Conservation (phyloP, 1,284 basidiomycete genomes). For the Polyporus tsugae region DNA sequence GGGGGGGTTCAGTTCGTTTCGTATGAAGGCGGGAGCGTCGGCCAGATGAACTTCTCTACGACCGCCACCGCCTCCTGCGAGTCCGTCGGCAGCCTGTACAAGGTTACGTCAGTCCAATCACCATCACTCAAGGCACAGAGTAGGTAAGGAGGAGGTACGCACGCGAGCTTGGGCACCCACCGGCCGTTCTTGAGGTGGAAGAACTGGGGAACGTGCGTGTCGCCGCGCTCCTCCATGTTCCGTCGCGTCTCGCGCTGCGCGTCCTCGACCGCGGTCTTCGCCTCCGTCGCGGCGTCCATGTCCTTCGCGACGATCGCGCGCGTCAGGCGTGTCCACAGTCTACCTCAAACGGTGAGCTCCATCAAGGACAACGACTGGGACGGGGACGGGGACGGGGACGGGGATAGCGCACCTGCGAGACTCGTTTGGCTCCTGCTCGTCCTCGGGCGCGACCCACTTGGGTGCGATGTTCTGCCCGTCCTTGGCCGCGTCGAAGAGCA, state of each 20-base stretch:
- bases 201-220: constrained; percentile 77
- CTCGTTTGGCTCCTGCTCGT: constrained; percentile 92
- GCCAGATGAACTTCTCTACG: constrained; percentile 73
- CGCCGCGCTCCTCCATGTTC: constrained; percentile 78
- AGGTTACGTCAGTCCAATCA: background rate
- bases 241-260: constrained; percentile 87
- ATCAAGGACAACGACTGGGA: background rate
- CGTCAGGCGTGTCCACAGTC: constrained; percentile 87
- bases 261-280: constrained; percentile 93
- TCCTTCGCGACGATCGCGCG: constrained; percentile 88
- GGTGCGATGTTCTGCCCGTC: constrained; percentile 78
- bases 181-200: constrained; percentile 79
- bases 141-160: constrained; percentile 26
- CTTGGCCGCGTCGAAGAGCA: constrained; percentile 86
- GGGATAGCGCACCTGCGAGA: constrained; percentile 64
- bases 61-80: constrained; percentile 65
- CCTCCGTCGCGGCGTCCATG: constrained; percentile 93
- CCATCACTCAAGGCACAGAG: background rate
- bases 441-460: constrained; percentile 86
- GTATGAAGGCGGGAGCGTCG: constrained; percentile 37
- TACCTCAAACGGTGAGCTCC: background rate
- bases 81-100: constrained; percentile 72
- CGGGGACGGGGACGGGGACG: constrained; percentile 42
- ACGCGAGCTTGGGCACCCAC: constrained; percentile 87
- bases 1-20: background rate